These are phyloP conservation scores for Candida labiduridarum DNA, from an alignment of 1,139 yeast genomes.

Conservation along the genomic window DNA sequence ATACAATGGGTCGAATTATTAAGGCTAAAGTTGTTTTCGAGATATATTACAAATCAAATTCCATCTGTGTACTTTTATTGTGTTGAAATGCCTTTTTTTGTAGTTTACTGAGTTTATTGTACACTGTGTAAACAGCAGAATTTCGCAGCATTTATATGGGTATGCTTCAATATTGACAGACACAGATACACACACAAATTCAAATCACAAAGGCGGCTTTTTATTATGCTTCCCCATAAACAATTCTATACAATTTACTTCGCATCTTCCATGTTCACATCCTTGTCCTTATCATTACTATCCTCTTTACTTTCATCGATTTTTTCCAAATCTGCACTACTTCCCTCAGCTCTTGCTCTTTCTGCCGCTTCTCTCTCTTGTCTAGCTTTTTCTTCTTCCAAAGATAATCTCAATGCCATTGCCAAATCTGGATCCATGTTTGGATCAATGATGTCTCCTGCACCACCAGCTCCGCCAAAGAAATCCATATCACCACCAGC, in stretches of 20 bases:
- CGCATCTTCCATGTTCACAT: constrained; percentile 19
- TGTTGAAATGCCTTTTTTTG: not conserved
- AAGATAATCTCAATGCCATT: constrained; percentile 81
- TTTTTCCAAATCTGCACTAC: constrained; percentile 29
- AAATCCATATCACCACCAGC: constrained; percentile 32
- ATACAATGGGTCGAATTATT: not conserved
- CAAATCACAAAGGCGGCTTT: not conserved
- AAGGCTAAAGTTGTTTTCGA: not conserved
- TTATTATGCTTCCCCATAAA: not conserved
- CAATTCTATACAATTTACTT: constrained; percentile 8
- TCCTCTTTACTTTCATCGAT: constrained; percentile 38
- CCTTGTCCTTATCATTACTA: constrained; percentile 18
- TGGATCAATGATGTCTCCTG: constrained; percentile 73
- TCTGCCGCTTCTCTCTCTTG: constrained; percentile 62
- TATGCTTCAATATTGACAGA: not conserved
- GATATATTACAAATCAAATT: not conserved
- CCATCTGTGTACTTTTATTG: not conserved
- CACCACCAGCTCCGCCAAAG: constrained; percentile 48
- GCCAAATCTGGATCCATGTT: constrained; percentile 97
- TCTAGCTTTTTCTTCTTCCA: constrained; percentile 80
- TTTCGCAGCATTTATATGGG: constrained; percentile 4
- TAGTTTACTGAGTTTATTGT: not conserved
- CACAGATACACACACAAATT: not conserved
- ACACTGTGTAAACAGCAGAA: not conserved
- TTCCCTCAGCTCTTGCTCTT: constrained; percentile 34